Evolutionary conservation across 1,284 basidiomycete genomes (phyloP).

Genomic region (Phellinidium pouzarii): DNA sequence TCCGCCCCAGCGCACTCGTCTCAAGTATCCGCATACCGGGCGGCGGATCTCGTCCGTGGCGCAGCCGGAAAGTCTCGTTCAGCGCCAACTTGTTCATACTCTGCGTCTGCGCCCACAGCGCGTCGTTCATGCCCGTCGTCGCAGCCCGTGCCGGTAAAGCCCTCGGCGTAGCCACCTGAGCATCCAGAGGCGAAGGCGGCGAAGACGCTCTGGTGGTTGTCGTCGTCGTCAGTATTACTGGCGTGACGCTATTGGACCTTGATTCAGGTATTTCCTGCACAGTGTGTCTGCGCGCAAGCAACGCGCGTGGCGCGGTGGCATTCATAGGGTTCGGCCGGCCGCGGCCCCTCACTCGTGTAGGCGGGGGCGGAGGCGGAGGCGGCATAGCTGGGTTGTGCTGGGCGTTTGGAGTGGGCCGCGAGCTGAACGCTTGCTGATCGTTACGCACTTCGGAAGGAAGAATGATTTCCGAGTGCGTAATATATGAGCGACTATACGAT

Average conservation of each 20-base stretch:
- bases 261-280: not conserved
- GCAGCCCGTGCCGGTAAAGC: not conserved
- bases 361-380: conserved; percentile 4
- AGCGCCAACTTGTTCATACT: conserved; percentile 6
- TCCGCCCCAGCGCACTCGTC: conserved; percentile 10
- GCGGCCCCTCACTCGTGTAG: not conserved
- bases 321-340: not conserved
- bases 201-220: not conserved
- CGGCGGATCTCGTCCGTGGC: conserved; percentile 7
- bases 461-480: not conserved
- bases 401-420: not conserved
- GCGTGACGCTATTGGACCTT: not conserved
- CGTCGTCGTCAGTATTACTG: not conserved
- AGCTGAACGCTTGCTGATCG: not conserved
- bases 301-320: not conserved
- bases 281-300: not conserved
- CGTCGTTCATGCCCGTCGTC: conserved; percentile 3
- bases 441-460: not conserved
- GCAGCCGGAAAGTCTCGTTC: conserved; percentile 8
- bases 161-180: not conserved
- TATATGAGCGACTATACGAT: not conserved
- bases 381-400: not conserved
- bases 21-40: conserved; percentile 9
- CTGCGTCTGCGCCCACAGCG: conserved; percentile 9
- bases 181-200: not conserved